A percentile compares a stretch with the other conserved stretches of the same genome.
Conservation (phyloP, 805 yeast genomes). For the Yamadazyma sp. region DNA sequence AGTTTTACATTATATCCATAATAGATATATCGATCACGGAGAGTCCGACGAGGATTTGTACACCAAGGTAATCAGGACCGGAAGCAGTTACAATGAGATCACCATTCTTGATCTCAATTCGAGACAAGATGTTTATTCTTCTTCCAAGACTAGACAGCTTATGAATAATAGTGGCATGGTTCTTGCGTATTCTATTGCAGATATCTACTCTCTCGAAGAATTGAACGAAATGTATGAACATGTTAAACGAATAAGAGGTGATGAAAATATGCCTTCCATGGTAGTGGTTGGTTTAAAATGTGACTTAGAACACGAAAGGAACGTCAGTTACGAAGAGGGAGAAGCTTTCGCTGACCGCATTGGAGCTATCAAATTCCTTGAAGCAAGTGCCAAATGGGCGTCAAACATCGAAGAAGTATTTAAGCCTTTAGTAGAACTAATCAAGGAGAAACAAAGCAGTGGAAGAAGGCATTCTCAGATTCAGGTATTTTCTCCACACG, state of each 20-base stretch:
- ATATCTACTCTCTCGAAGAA: conserved; percentile 26
- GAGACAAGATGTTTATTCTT: conserved; percentile 25
- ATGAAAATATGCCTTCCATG: conserved; percentile 26
- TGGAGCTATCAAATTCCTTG: conserved; percentile 29
- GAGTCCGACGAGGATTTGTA: conserved; percentile 26
- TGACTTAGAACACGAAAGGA: conserved; percentile 26
- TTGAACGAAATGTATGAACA: conserved; percentile 30
- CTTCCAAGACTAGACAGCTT: conserved; percentile 27
- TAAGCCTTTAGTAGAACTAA: conserved; percentile 22
- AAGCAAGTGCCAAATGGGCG: conserved; percentile 26
- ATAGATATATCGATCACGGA: conserved; percentile 17
- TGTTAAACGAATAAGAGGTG: conserved; percentile 21
- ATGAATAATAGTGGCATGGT: conserved; percentile 30
- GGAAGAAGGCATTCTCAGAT: conserved; percentile 4
- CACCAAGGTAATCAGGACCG: conserved; percentile 18
- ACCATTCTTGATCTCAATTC: conserved; percentile 34
- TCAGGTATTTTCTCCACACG: not conserved
- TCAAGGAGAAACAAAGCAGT: not conserved
- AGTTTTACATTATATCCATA: conserved; percentile 24
- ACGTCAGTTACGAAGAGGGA: conserved; percentile 31
- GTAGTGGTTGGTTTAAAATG: conserved; percentile 31
- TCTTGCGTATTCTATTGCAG: conserved; percentile 30
- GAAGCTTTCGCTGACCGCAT: conserved; percentile 24
- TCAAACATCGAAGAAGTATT: conserved; percentile 27
- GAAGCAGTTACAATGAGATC: conserved; percentile 23